Percentiles rank a stretch among this genome's conserved stretches.
These are phyloP conservation scores for Petasospora rhodanensis DNA, from an alignment of 1,139 yeast species.

Conservation along the genomic window DNA sequence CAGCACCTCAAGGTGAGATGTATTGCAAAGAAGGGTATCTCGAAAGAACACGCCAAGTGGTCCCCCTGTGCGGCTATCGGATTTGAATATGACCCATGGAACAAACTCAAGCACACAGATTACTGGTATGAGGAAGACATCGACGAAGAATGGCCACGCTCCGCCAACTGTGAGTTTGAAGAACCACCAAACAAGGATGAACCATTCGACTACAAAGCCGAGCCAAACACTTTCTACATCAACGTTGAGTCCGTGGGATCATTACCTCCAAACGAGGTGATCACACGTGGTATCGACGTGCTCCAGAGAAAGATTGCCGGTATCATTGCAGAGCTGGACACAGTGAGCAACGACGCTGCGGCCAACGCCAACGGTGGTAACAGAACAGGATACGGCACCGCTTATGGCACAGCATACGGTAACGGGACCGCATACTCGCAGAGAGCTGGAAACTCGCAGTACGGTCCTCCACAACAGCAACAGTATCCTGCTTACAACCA, in stretches of 20 bases:
- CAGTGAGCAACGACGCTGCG: conserved; percentile 21
- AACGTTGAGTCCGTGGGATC: conserved; percentile 93
- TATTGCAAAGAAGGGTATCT: conserved; percentile 96
- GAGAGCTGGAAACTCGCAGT: too few relatives aligned
- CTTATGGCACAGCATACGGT: neutral
- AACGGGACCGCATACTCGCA: too few relatives aligned
- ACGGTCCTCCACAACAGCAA: too few relatives aligned
- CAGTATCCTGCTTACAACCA: too few relatives aligned
- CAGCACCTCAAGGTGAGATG: conserved; percentile 88
- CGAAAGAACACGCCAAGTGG: conserved; percentile 99
- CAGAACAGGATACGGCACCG: neutral
- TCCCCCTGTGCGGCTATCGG: conserved; percentile 97
- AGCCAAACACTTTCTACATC: conserved; percentile 74
- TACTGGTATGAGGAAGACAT: conserved; percentile 93
- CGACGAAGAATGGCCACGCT: conserved; percentile 88
- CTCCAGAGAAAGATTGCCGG: conserved; percentile 89
- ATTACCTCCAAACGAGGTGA: conserved; percentile 84
- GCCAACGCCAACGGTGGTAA: neutral
- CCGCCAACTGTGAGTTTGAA: conserved; percentile 90
- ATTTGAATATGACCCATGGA: conserved; percentile 99
- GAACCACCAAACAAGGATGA: conserved; percentile 92
- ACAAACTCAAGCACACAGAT: conserved; percentile 90
- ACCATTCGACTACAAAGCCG: conserved; percentile 78
- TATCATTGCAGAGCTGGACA: conserved; percentile 75
- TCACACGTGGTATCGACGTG: conserved; percentile 74